Conservation (phyloP, 306 rosid genomes). For the Cucumis cinereus region DNA sequence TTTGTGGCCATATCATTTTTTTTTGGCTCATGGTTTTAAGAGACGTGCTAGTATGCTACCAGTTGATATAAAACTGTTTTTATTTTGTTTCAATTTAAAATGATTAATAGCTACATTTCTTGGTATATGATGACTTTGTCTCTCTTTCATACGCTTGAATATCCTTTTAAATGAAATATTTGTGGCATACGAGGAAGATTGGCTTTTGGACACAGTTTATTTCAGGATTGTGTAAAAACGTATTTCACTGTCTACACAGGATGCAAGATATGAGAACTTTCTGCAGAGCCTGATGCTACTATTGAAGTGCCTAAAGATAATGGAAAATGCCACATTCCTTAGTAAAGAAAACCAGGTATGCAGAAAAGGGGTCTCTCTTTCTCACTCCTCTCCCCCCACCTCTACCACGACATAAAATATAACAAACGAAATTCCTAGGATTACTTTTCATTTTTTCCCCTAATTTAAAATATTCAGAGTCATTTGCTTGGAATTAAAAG, state of each 20-base stretch:
- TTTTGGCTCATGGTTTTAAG: not conserved
- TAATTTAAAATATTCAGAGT: constrained; percentile 24
- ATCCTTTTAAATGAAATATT: not conserved
- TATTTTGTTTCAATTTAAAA: not conserved
- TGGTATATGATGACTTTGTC: not conserved
- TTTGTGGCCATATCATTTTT: not conserved
- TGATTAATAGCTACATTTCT: not conserved
- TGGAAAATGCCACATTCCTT: constrained; percentile 95
- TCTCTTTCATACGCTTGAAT: not conserved
- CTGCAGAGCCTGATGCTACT: constrained; percentile 39
- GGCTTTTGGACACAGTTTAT: constrained; percentile 11
- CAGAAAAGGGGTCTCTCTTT: constrained; percentile 1
- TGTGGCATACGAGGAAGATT: constrained; percentile 3
- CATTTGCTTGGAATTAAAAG: constrained; percentile 85
- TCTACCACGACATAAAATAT: not conserved
- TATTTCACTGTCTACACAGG: constrained; percentile 28
- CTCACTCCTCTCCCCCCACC: not conserved
- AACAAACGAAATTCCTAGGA: constrained; percentile 1
- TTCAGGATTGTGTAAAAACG: constrained; percentile 44
- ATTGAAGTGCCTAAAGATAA: constrained; percentile 82
- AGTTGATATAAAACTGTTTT: not conserved
- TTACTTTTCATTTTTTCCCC: not conserved
- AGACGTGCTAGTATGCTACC: not conserved
- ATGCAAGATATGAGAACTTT: constrained; percentile 26
- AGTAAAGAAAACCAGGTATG: constrained; percentile 87